A percentile compares a stretch with the other conserved stretches of the same genome.
Conservation (phyloP, 805 yeast species). For the Cyberlindnera euphorbiiphila region DNA sequence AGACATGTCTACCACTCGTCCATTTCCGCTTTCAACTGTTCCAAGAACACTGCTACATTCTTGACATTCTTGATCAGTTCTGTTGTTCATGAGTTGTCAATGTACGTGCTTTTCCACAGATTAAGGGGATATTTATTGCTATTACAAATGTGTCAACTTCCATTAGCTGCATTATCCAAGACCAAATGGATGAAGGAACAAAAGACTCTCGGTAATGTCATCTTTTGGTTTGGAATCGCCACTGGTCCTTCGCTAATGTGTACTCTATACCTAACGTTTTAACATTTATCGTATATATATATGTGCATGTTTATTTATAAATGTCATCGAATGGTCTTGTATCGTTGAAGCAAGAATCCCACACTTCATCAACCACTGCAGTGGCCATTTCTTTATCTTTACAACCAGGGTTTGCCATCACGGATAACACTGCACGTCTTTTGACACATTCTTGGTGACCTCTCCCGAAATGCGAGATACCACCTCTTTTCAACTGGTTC, state of each 20-base stretch:
- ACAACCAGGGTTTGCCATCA: conserved; percentile 83
- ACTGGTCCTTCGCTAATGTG: conserved; percentile 88
- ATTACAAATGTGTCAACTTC: conserved; percentile 86
- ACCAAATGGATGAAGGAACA: conserved; percentile 52
- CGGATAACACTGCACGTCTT: conserved; percentile 84
- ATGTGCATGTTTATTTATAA: conserved; percentile 38
- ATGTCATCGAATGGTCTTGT: conserved; percentile 95
- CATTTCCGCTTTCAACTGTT: conserved; percentile 67
- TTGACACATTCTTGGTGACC: conserved; percentile 92
- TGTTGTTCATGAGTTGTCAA: conserved; percentile 83
- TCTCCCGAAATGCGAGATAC: conserved; percentile 51
- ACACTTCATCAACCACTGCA: conserved; percentile 77
- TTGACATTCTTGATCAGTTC: conserved; percentile 78
- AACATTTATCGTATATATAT: conserved; percentile 10
- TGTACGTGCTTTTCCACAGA: conserved; percentile 81
- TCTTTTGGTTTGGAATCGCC: conserved; percentile 91
- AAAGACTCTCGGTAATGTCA: conserved; percentile 65
- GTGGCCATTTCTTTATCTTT: conserved; percentile 68
- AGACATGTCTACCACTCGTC: conserved; percentile 94
- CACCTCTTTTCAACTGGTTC: conserved; percentile 61
- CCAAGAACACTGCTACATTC: conserved; percentile 65
- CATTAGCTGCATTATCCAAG: conserved; percentile 63
- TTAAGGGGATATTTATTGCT: conserved; percentile 75
- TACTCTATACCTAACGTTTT: conserved; percentile 76
- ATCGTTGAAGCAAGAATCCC: conserved; percentile 90